Base-by-base conservation (phyloP, 208 protist genomes). In the Wallacemonas sp. region DNA sequence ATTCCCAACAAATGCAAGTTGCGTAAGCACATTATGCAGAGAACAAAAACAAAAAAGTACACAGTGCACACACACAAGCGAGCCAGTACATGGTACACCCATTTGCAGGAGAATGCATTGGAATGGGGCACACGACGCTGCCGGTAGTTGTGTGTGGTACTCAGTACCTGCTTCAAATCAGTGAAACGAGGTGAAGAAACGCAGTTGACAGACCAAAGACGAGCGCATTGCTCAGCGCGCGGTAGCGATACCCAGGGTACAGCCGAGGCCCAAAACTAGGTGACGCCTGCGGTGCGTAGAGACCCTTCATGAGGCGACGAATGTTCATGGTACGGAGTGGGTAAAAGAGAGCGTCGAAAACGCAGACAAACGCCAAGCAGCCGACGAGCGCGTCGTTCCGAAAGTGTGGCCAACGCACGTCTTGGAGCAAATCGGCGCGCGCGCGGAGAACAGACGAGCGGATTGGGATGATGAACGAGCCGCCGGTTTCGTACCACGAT, bases 401-500 rank as follows among this genome's bases (percentile, higher is more conserved):
- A 23, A 68, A 80, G 63, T 86, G 77, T 19, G 75, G 68, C 83
- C 88, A 94, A 23, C 82, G 65, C 0, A 61, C 57, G 0, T 55
- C 61, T 52, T 75, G 21, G 23, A 93, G 49, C 24, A 92, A 46
- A 29, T 93, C 87, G 12, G 48, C 32, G 2, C 89, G 72, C 17
- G 76, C 74, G 2, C 89, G 78, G 33, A 87, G 73, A 23, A 93
- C 70, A 1, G 89, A 95, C 1, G 89, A 88, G 2, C 67, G 55
- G 11, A 77, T 88, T 19, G 89, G 84, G 24, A 95, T 68, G 49
- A 95, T 80, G 55, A 85, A 79, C 11, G 89, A 75, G 16, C 83
- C 82, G 0, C 69, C 54, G 0, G 84, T 92, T 62, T 95, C 89
- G 67, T 89, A 93, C 85, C 86, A 92, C 0, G 65, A 65, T 29